Evolutionary conservation across 202 grass and related monocot genomes (phyloP), one percentile per base, ranked within the genome.

Genomic region (Panicum hallii): DNA sequence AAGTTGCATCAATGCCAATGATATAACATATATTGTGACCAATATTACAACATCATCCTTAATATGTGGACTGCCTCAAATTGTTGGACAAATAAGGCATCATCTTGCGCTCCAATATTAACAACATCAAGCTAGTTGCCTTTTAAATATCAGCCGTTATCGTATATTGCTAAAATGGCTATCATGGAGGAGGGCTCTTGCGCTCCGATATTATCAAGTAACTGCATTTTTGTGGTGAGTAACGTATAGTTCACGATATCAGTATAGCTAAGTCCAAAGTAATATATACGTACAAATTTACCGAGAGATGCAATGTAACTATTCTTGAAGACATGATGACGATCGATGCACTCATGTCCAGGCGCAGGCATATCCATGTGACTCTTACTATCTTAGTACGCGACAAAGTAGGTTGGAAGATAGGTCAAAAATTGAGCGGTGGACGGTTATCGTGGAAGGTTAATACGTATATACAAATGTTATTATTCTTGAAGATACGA

Each of bases 261-360:
- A 46, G 16, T 44, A 4, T n/a, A 6, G 4, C 12, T 3, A 8
- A 1, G 28, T 22, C 19, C 0, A 57, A 9, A 57, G 7, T n/a
- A 57, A 9, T n/a, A 57, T 17, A 22, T 57, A 57, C 7, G 0
- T 57, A 15, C 34, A 4, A 3, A 82, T 78, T 77, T 64, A 77
- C 58, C 19, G 0, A 11, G 11, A 84, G 40, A 2, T 38, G 36
- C 45, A 36, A 28, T 1, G 2, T 13, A 50, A 15, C 0, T 0
- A 50, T 58, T 82, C 66, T 67, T 65, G 0, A 10, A 60, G 87
- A 75, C 85, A 75, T 2, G 36, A 54, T 76, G 63, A 85, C 10
- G 2, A 15, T 1, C 8, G 16, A 0, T 26, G 34, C 17, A 45
- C 32, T 23, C 15, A 54, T 49, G 46, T 22, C 40, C 26, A 83